Evolutionary conservation across 2,329 filamentous ascomycete genomes (phyloP), one percentile per base, ranked within the genome.

Genomic region (Monilinia fructigena): DNA sequence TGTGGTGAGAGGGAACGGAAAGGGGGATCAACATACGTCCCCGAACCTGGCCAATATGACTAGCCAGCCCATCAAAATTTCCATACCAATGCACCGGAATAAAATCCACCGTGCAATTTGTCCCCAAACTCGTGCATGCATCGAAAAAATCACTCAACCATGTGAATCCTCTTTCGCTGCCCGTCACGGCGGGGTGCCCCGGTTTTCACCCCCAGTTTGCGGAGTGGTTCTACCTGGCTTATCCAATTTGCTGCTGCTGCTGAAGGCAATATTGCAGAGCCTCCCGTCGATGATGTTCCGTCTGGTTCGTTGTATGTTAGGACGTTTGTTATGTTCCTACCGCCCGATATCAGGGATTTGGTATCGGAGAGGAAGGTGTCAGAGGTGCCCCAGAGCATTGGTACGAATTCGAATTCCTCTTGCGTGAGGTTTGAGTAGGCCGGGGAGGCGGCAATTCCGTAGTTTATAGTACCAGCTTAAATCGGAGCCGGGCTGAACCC

Each of bases 401-500:
- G 91, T 1, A 94, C 87, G 76, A 92, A 95, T 76, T 91, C 83
- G 71, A 94, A 85, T 18, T 82, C 77, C 18, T 80, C 78, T 71
- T 88, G 84, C 0, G 82, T 72, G 40, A 81, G 73, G 60, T 80
- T 76, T 52, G 76, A 70, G 74, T 83, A 88, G 53, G 79, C 79
- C 0, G 77, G 69, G 0, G 87, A 85, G 1, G 90, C 89, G 4
- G 77, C 75, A 26, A 81, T 74, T 35, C 79, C 77, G 77, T 93
- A 95, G 80, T 93, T 93, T 94, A 83, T 94, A 95, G 81, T 95
- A 95, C 91, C 91, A 95, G 3, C 86, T 89, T 65, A 94, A 78
- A 53, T 86, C 84, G 23, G 83, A 85, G 48, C 80, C 81, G 7
- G 79, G 63, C 54, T 80, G 76, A 14, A 81, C 79, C 89, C 90